Evolutionary conservation across 768 basidiomycete species (phyloP), one percentile per base, ranked within the genome.

Genomic region (Lepiota venenata): DNA sequence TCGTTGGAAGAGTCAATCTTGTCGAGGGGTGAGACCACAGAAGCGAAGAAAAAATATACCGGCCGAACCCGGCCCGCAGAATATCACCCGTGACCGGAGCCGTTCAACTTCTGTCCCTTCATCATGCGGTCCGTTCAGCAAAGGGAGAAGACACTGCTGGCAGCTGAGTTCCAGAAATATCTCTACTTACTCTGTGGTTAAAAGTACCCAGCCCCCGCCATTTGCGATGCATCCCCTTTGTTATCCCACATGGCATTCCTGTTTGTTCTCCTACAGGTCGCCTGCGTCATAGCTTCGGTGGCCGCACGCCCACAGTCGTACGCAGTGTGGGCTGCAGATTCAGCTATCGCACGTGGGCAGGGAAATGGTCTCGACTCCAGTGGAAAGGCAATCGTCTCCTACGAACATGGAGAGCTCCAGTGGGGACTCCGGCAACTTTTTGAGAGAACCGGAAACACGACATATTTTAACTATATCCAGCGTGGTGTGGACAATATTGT

Each of bases 261-360:
- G 15, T 35, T 36, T 16, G 20, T 1, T 16, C 46, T 47, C 5
- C 32, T 16, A 20, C 35, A 36, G 5, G 15, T 20, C 22, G 10
- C 43, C 16, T 14, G 7, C 41, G 14, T 35, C 21, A n/a, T 32
- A 11, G 15, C 41, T 20, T 2, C 36, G 15, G 45, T 20, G 9
- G 21, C 35, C 16, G 71, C 71, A 5, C 63, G 68, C 2, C 72
- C 71, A 16, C 38, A 56, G 7, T 77, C 76, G 4, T 74, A 77
- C 47, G 74, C 75, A 11, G 63, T 69, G 2, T 79, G 75, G 75
- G 74, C 74, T 18, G 76, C 74, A 12, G 73, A 77, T 49, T 78
- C 76, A 4, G 73, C 69, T 2, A 77, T 78, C 50, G 60, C 65
- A 36, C 69, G 76, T 6, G 66, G 66, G 1, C 76, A 79, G 61